These are phyloP conservation scores for Nitzschia putrida DNA, from an alignment of 108 stramenopile species.

Conservation along the genomic window DNA sequence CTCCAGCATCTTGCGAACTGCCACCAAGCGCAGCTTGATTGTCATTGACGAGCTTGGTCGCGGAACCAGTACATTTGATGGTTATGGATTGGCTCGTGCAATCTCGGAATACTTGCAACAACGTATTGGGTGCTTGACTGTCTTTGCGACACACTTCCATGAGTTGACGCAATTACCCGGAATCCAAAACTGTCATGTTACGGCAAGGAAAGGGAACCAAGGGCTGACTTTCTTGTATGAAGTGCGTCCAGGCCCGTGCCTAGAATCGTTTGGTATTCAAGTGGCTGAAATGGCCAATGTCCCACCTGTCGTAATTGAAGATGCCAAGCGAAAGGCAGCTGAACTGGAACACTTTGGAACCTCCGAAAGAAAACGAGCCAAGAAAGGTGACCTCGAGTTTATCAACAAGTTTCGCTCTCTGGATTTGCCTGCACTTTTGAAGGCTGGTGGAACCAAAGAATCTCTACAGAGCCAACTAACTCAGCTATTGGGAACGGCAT, in stretches of 20 bases:
- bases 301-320: slow-evolving; percentile 80
- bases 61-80: slow-evolving; percentile 97
- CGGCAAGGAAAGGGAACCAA: slow-evolving; percentile 66
- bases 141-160: slow-evolving; percentile 99
- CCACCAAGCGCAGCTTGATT: slow-evolving; percentile 88
- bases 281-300: slow-evolving; percentile 95
- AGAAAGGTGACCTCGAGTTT: not conserved
- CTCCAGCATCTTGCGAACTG: slow-evolving; percentile 84
- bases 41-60: slow-evolving; percentile 99
- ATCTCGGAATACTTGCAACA: slow-evolving; percentile 91
- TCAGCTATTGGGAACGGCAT: too few relatives aligned
- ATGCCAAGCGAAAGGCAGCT: slow-evolving; percentile 92
- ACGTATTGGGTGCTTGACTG: slow-evolving; percentile 75
- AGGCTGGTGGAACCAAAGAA: slow-evolving; percentile 4
- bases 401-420: slow-evolving; percentile 15
- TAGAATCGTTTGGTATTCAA: slow-evolving; percentile 95
- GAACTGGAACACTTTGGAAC: slow-evolving; percentile 84
- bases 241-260: slow-evolving; percentile 90
- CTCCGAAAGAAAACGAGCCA: not conserved
- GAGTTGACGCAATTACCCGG: slow-evolving; percentile 82
- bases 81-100: slow-evolving; percentile 95
- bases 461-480: too few relatives aligned
- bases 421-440: slow-evolving; percentile 30
- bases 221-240: slow-evolving; percentile 83
- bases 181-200: slow-evolving; percentile 92